These are phyloP conservation scores for Leishmania martiniquensis DNA, from an alignment of 208 protist species.

Conservation along the genomic window DNA sequence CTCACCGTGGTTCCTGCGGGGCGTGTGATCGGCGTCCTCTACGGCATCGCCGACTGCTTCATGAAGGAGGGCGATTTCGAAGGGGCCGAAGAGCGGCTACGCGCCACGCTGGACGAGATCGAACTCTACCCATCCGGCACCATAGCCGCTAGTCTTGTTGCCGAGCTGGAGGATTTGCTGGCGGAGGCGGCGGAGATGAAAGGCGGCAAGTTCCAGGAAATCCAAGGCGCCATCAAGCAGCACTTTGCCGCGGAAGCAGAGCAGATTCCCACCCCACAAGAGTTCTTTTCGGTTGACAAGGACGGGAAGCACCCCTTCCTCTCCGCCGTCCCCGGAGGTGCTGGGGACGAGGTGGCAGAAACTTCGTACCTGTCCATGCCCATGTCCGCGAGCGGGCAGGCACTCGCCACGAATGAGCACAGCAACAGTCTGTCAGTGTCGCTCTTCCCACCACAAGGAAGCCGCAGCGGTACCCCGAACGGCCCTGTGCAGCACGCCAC, in stretches of 20 bases:
- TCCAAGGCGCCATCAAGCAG: constrained; percentile 71
- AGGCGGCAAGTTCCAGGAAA: constrained; percentile 64
- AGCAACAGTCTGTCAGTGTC: constrained; percentile 82
- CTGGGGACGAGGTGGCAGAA: constrained; percentile 35
- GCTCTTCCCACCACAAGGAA: constrained; percentile 74
- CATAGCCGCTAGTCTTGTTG: constrained; percentile 53
- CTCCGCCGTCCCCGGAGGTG: constrained; percentile 54
- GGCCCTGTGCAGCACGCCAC: constrained; percentile 56
- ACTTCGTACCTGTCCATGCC: constrained; percentile 79
- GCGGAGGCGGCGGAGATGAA: constrained; percentile 84
- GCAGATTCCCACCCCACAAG: constrained; percentile 55
- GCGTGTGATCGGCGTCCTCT: constrained; percentile 65
- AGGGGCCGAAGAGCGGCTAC: constrained; percentile 75
- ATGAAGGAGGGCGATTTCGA: constrained; percentile 86
- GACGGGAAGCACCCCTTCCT: constrained; percentile 64
- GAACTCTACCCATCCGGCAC: constrained; percentile 51
- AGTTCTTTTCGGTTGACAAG: constrained; percentile 58
- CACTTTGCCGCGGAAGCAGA: constrained; percentile 73
- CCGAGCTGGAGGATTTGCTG: constrained; percentile 73
- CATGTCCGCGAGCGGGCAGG: constrained; percentile 51
- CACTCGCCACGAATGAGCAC: constrained; percentile 49
- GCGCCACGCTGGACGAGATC: constrained; percentile 61
- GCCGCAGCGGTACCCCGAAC: constrained; percentile 37
- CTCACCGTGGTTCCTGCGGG: constrained; percentile 45
- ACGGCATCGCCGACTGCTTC: constrained; percentile 86